Evolutionary conservation across 2,329 filamentous ascomycete species (phyloP).

Genomic region (Talaromyces sp.): DNA sequence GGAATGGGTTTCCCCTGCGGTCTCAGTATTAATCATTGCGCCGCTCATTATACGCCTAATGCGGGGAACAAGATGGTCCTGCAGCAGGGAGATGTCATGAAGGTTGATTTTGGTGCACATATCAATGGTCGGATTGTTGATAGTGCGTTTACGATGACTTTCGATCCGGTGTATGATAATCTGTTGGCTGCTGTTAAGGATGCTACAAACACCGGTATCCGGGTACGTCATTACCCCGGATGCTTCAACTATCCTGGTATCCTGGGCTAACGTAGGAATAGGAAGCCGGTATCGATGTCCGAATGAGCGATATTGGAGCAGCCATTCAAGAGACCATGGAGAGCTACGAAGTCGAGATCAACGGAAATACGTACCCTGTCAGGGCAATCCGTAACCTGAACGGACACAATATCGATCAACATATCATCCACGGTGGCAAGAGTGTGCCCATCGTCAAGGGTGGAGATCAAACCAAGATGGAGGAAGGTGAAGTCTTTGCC

Average conservation of each 20-base stretch:
- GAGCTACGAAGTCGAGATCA: conserved; percentile 83
- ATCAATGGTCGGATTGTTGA: conserved; percentile 70
- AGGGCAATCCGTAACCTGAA: conserved; percentile 85
- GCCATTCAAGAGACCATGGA: conserved; percentile 90
- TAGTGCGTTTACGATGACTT: conserved; percentile 68
- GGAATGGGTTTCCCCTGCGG: conserved; percentile 88
- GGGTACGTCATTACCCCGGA: conserved; percentile 38
- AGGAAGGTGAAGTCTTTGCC: conserved; percentile 91
- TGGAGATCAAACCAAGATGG: conserved; percentile 89
- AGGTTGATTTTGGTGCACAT: conserved; percentile 71
- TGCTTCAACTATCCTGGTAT: neutral
- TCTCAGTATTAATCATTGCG: conserved; percentile 78
- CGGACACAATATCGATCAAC: conserved; percentile 85
- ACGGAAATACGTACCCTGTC: conserved; percentile 73
- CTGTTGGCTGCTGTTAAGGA: conserved; percentile 66
- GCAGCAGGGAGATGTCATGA: conserved; percentile 67
- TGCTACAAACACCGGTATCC: conserved; percentile 73
- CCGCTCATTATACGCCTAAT: conserved; percentile 84
- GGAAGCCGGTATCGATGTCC: conserved; percentile 89
- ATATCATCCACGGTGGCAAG: conserved; percentile 87
- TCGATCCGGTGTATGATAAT: conserved; percentile 67
- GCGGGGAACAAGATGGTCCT: conserved; percentile 76
- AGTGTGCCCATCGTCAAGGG: conserved; percentile 92
- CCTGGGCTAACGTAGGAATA: conserved; percentile 29
- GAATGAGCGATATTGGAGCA: conserved; percentile 80